Percentiles rank a stretch among this genome's conserved stretches.
Evolutionary conservation across 805 yeast species (phyloP).

Genomic region (Candida quercuum): DNA sequence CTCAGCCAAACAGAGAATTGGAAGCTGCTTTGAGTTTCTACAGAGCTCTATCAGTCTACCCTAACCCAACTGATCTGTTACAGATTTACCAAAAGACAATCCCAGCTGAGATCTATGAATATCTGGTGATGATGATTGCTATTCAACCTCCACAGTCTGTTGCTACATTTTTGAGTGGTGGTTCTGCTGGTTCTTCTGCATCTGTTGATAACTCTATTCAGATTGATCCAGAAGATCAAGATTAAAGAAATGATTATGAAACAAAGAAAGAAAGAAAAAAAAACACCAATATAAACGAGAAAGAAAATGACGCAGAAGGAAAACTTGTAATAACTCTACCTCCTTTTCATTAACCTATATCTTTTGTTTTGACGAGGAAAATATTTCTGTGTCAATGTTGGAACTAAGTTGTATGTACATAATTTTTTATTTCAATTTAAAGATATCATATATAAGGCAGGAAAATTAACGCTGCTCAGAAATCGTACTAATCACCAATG

Average conservation of each 20-base stretch:
- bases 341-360: too few relatives aligned
- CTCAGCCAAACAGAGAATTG: conserved; percentile 59
- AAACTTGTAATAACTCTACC: too few relatives aligned
- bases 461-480: too few relatives aligned
- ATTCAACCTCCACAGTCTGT: conserved; percentile 83
- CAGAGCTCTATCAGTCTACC: conserved; percentile 89
- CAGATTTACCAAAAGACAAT: conserved; percentile 86
- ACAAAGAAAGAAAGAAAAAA: too few relatives aligned
- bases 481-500: too few relatives aligned
- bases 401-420: background rate
- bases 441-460: background rate
- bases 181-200: conserved; percentile 3
- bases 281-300: too few relatives aligned
- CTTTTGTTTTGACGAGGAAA: too few relatives aligned
- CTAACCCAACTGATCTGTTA: conserved; percentile 89
- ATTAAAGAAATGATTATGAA: too few relatives aligned
- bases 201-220: conserved; percentile 3
- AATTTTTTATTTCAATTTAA: background rate
- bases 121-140: conserved; percentile 84
- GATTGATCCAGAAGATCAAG: conserved; percentile 21
- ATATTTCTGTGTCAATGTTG: background rate
- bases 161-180: conserved; percentile 47
- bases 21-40: conserved; percentile 89
- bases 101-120: conserved; percentile 76
- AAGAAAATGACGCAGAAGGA: too few relatives aligned